Conservation (phyloP, 768 basidiomycete species). For the Candolleomyces efflorescens region DNA sequence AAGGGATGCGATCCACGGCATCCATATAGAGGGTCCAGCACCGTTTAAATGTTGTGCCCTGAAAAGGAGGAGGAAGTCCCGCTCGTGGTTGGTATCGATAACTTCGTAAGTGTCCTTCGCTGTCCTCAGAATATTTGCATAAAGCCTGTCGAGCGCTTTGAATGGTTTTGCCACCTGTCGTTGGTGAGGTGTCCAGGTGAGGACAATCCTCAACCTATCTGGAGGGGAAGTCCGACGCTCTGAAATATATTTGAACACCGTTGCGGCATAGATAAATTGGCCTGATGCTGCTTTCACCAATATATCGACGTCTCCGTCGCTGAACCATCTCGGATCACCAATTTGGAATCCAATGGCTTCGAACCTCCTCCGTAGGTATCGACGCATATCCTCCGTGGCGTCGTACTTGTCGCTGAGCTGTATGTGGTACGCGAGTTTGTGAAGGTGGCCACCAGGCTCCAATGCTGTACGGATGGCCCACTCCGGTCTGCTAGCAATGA, state of each 20-base stretch:
- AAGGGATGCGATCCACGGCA: no score
- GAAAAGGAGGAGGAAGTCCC: neutral
- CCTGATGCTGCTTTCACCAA: neutral
- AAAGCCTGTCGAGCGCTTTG: neutral
- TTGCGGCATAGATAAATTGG: slow-evolving; percentile 5
- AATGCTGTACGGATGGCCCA: neutral
- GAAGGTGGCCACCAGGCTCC: neutral
- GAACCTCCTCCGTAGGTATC: neutral
- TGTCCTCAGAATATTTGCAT: neutral
- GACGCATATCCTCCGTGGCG: neutral
- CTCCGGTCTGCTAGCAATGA: slow-evolving; percentile 2
- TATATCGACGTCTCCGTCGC: neutral
- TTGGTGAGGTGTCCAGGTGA: neutral
- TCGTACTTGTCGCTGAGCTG: neutral
- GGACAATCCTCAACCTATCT: neutral
- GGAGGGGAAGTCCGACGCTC: neutral
- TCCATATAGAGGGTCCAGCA: no score
- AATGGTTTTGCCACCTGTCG: neutral
- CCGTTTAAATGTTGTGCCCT: neutral
- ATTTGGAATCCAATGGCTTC: neutral
- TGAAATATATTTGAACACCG: neutral
- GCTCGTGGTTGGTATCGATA: neutral
- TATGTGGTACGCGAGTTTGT: neutral
- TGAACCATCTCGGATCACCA: neutral
- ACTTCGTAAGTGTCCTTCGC: neutral